phyloP scores from a whole-genome alignment of 495 filamentous ascomycete species.

The Lasiosphaeria ovina region DNA sequence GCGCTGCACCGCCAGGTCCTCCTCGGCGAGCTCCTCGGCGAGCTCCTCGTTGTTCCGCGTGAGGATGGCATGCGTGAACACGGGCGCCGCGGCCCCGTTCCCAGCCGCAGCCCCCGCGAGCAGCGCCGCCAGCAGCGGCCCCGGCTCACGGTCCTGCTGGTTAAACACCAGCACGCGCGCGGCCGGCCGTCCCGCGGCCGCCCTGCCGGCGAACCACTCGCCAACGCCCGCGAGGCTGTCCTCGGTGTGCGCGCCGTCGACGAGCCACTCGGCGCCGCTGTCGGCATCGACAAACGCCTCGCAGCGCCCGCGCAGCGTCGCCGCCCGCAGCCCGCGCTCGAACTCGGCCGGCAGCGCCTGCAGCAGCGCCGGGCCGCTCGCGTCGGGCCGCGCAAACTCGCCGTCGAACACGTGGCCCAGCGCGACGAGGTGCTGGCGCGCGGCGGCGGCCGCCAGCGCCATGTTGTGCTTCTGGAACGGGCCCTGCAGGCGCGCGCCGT shows the following conservation, averaged over 20 bases:
- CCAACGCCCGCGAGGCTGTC: slow-evolving; percentile 73
- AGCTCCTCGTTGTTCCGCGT: slow-evolving; percentile 41
- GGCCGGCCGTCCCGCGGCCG: slow-evolving; percentile 18
- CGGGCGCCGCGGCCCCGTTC: not conserved
- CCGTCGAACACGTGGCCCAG: slow-evolving; percentile 21
- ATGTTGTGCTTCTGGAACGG: slow-evolving; percentile 47
- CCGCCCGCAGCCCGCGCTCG: slow-evolving; percentile 61
- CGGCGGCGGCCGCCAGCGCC: slow-evolving; percentile 41
- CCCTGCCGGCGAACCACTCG: slow-evolving; percentile 64
- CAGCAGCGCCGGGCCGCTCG: slow-evolving; percentile 10
- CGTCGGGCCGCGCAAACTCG: slow-evolving; percentile 15
- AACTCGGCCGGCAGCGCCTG: slow-evolving; percentile 48
- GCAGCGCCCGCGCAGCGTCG: slow-evolving; percentile 69
- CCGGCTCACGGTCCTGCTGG: slow-evolving; percentile 80
- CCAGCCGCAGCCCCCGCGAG: slow-evolving; percentile 22
- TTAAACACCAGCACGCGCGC: slow-evolving; percentile 77
- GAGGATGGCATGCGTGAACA: slow-evolving; percentile 41
- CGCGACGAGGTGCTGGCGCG: slow-evolving; percentile 36
- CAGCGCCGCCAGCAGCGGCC: slow-evolving; percentile 55
- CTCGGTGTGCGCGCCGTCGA: slow-evolving; percentile 88
- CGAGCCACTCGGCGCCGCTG: slow-evolving; percentile 63
- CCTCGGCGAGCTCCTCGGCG: slow-evolving; percentile 17
- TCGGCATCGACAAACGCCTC: slow-evolving; percentile 59
- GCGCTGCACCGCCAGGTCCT: slow-evolving; percentile 37
- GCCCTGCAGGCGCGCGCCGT: slow-evolving; percentile 34